These are phyloP conservation scores for Suillus subaureus DNA, from an alignment of 768 basidiomycete species.

Conservation along the genomic window DNA sequence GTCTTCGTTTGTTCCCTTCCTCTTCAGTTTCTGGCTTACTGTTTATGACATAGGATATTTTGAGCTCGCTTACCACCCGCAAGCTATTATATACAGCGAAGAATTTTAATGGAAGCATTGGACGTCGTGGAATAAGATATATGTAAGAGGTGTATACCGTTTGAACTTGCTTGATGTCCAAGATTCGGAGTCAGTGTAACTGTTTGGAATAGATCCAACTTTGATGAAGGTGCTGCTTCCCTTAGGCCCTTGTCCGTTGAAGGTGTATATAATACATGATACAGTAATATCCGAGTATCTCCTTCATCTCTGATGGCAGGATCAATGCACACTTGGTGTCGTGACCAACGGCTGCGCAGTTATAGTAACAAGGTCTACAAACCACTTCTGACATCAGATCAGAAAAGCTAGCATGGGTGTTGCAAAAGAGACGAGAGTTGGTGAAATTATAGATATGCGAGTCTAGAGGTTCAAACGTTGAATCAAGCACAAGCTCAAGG, in stretches of 20 bases:
- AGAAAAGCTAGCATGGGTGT: too few species aligned
- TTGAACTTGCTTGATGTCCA: background rate
- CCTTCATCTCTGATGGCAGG: background rate
- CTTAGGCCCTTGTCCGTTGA: background rate
- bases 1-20: background rate
- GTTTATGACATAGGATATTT: background rate
- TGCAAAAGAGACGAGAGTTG: too few species aligned
- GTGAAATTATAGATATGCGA: too few species aligned
- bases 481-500: too few species aligned
- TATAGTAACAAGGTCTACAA: too few species aligned
- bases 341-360: background rate
- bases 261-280: background rate
- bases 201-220: background rate
- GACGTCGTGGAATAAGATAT: background rate
- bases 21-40: background rate
- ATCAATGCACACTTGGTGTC: background rate
- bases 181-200: background rate
- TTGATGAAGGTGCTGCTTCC: too few species aligned
- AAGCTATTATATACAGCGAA: background rate
- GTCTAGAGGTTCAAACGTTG: too few species aligned
- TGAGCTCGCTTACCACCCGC: background rate
- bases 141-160: background rate
- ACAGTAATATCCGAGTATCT: background rate
- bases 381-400: too few species aligned
- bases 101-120: background rate